These are phyloP conservation scores for Cylindrodendrum hubeiense DNA, from an alignment of 2,329 filamentous ascomycete genomes.

Conservation along the genomic window DNA sequence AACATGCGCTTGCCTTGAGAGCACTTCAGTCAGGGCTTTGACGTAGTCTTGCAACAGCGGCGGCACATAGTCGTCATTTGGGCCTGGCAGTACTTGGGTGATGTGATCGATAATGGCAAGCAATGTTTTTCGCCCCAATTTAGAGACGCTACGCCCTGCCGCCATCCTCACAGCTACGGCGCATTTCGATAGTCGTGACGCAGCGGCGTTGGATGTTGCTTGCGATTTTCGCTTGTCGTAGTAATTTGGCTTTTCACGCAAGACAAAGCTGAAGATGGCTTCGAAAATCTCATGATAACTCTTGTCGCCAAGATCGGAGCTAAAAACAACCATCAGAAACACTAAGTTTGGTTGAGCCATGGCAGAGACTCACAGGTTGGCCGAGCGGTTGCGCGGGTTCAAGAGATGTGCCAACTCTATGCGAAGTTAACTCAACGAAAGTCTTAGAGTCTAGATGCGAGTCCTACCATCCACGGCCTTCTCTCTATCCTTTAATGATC, in stretches of 20 bases:
- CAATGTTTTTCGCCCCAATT: conserved; percentile 82
- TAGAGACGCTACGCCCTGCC: conserved; percentile 76
- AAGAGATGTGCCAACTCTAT: conserved; percentile 54
- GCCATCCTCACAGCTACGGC: conserved; percentile 79
- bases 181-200: conserved; percentile 73
- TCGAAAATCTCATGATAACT: conserved; percentile 87
- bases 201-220: conserved; percentile 59
- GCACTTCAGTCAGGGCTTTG: conserved; percentile 77
- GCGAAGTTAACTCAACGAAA: conserved; percentile 19
- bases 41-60: conserved; percentile 82
- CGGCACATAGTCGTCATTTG: conserved; percentile 72
- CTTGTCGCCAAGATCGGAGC: conserved; percentile 73
- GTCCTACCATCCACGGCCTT: conserved; percentile 57
- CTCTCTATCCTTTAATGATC: conserved; percentile 53
- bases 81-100: conserved; percentile 75
- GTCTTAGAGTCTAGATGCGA: neutral
- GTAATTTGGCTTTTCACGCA: conserved; percentile 76
- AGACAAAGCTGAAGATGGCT: conserved; percentile 77
- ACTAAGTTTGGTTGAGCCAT: neutral
- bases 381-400: conserved; percentile 51
- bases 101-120: conserved; percentile 85
- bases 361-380: conserved; percentile 50
- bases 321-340: conserved; percentile 31
- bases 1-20: conserved; percentile 80
- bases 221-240: conserved; percentile 65